Base-by-base conservation (phyloP, 2,329 filamentous ascomycete genomes). In the Cryphonectria japonica region DNA sequence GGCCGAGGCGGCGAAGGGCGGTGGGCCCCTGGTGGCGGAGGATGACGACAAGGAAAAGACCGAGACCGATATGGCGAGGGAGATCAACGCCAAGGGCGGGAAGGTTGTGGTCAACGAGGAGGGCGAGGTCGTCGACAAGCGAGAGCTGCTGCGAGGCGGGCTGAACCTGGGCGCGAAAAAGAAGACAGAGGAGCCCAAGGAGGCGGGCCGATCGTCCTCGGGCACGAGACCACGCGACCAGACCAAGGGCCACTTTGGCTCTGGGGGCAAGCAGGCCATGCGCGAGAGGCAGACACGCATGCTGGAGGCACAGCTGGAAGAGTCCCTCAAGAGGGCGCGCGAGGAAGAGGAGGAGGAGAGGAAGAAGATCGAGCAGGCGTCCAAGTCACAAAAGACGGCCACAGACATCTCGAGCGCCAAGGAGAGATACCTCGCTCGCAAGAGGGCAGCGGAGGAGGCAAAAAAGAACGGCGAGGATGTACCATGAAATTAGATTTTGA, bases 111-210 rank as follows among this genome's bases (percentile, higher is more conserved):
- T 95, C 76, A 95, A 95, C 76, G 93, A 96, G 73, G 93, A 96
- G 54, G 93, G 93, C 0, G 89, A 95, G 78, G 90, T 96, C 1
- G 91, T 93, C 37, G 93, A 97, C 78, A 95, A 94, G 83, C 86
- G 93, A n/a, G 91, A 96, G 78, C 83, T 96, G 11, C 86, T 97
- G 8, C 86, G 84, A 63, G 91, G 92, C 8, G 93, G 93, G 37
- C 85, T 97, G 67, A 97, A 97, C 76, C 82, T 96, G 26, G 86
- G 86, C 66, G 83, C 86, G 0, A 91, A 88, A 78, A 90, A 90
- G 75, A 89, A 89, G 78, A 76, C 78, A 13, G 82, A 86, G 69
- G 78, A 79, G 22, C 74, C 78, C 64, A 76, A 78, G 66, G 78
- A 81, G 43, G 70, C 78, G 32, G 75, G 77, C 29, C 76, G 76